Evolutionary conservation across 257 asterid species (phyloP).

Genomic region (Ballota nigra): DNA sequence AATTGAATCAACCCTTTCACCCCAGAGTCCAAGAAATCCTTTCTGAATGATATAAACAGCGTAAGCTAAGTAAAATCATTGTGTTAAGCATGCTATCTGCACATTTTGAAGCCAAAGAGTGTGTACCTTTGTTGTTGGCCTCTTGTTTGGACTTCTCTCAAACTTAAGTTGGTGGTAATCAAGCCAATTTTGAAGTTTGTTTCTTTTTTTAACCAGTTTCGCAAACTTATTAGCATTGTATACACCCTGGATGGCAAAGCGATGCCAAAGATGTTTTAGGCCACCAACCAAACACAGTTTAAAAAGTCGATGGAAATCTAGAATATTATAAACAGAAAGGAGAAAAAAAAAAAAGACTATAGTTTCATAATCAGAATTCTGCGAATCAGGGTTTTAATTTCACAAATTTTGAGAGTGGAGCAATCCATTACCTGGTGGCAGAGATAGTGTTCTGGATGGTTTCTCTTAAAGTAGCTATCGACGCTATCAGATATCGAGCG

Average conservation of each 20-base stretch:
- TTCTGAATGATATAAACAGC: conserved; percentile 47
- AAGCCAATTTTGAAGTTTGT: conserved; percentile 72
- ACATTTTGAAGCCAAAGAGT: background rate
- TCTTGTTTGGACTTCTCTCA: conserved; percentile 62
- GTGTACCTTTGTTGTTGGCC: conserved; percentile 73
- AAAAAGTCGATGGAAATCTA: background rate
- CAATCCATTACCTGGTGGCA: conserved; percentile 83
- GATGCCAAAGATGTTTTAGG: no score
- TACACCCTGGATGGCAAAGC: conserved; percentile 53
- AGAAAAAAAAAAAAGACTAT: background rate
- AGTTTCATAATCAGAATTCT: background rate
- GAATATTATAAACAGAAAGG: background rate
- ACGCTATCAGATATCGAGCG: conserved; percentile 61
- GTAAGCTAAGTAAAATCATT: background rate
- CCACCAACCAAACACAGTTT: background rate
- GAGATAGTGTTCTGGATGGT: conserved; percentile 86
- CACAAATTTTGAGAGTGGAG: background rate
- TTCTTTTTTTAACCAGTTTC: conserved; percentile 64
- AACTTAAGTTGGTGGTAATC: conserved; percentile 87
- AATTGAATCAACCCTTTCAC: conserved; percentile 73
- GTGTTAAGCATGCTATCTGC: background rate
- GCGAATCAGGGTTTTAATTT: background rate
- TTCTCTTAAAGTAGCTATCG: conserved; percentile 65
- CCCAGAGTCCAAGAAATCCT: conserved; percentile 91
- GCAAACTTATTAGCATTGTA: conserved; percentile 76